Percentiles rank a stretch among this genome's conserved stretches.
Evolutionary conservation across 2,329 filamentous ascomycete genomes (phyloP).

Genomic region (Xylaria sp.): DNA sequence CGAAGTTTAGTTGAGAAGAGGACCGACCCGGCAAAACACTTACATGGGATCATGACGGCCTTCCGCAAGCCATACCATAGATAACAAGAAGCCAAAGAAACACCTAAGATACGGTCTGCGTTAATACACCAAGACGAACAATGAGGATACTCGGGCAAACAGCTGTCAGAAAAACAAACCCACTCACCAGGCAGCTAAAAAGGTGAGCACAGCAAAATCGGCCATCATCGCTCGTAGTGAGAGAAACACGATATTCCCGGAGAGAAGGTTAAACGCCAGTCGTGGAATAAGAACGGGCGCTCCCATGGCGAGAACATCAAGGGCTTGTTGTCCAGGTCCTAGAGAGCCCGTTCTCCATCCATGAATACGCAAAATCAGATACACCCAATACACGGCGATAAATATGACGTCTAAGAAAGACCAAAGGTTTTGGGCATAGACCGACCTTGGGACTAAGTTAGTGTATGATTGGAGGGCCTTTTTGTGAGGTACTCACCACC

Average conservation of each 20-base stretch:
- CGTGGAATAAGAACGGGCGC: constrained; percentile 82
- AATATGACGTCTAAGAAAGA: constrained; percentile 87
- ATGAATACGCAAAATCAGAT: constrained; percentile 74
- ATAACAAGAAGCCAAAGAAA: constrained; percentile 83
- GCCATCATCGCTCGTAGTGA: constrained; percentile 86
- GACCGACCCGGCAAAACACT: constrained; percentile 39
- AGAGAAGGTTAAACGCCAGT: constrained; percentile 83
- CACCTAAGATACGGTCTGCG: constrained; percentile 56
- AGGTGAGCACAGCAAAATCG: constrained; percentile 82
- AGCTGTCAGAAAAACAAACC: not conserved
- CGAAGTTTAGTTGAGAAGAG: constrained; percentile 33
- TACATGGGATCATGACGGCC: constrained; percentile 69
- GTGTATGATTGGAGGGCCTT: not conserved
- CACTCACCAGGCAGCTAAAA: constrained; percentile 74
- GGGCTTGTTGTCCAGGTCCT: constrained; percentile 70
- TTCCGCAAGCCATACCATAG: constrained; percentile 80
- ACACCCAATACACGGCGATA: constrained; percentile 75
- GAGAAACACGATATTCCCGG: constrained; percentile 86
- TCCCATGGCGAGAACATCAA: constrained; percentile 82
- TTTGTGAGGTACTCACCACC: constrained; percentile 58
- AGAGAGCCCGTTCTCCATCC: constrained; percentile 65
- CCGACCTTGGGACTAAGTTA: constrained; percentile 64
- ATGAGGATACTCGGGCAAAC: not conserved
- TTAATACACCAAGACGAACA: constrained; percentile 12
- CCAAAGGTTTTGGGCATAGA: constrained; percentile 90